Conservation (phyloP, 768 basidiomycete genomes). For the Lactifluus echinatus region DNA sequence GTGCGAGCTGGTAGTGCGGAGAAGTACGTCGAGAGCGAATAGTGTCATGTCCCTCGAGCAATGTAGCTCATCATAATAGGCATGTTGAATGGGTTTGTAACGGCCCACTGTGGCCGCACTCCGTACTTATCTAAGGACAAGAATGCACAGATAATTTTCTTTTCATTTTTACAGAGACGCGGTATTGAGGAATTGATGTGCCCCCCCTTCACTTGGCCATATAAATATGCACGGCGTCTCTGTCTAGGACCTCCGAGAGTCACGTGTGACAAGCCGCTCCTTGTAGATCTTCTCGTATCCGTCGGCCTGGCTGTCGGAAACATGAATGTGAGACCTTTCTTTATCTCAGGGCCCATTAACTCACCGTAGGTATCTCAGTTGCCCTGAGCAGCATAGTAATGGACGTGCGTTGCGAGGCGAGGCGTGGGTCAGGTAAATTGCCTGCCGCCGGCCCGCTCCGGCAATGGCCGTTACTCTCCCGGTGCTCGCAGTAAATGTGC, state of each 20-base stretch:
- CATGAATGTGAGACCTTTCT: neutral
- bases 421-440: constrained; percentile 13
- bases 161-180: neutral
- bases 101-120: constrained; percentile 69
- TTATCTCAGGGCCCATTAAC: constrained; percentile 43
- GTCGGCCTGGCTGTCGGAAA: neutral
- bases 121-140: constrained; percentile 48
- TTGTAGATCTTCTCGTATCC: constrained; percentile 2
- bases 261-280: constrained; percentile 52
- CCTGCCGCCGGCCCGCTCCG: neutral
- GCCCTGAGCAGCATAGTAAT: constrained; percentile 60
- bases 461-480: neutral
- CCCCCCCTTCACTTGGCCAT: too few species aligned
- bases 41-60: neutral
- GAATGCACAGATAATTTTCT: constrained; percentile 35
- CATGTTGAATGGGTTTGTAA: constrained; percentile 61
- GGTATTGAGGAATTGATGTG: constrained; percentile 49
- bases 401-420: constrained; percentile 65
- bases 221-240: too few species aligned
- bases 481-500: neutral
- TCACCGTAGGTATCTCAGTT: constrained; percentile 55
- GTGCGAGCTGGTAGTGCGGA: constrained; percentile 54
- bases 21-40: constrained; percentile 36
- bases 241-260: too few species aligned
- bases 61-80: constrained; percentile 29